These are phyloP conservation scores for Penicillium sclerotiorum DNA, from an alignment of 2,329 filamentous ascomycete species.

Conservation along the genomic window DNA sequence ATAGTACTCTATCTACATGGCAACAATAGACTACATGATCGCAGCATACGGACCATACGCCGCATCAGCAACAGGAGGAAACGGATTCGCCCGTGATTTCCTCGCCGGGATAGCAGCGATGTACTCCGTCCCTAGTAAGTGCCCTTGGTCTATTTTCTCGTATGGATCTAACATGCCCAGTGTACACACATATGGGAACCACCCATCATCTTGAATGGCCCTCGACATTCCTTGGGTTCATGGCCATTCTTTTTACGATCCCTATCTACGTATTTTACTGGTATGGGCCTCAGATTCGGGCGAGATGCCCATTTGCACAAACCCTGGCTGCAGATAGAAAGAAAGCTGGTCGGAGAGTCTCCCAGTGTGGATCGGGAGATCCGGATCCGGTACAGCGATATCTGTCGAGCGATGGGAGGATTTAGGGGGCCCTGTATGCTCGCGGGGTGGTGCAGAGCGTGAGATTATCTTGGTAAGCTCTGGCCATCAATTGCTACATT, in stretches of 20 bases:
- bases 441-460: too few species aligned
- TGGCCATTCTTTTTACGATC: constrained; percentile 62
- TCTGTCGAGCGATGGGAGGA: constrained; percentile 3
- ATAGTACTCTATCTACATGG: constrained; percentile 59
- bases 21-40: constrained; percentile 69
- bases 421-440: too few species aligned
- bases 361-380: constrained; percentile 30
- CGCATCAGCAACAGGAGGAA: constrained; percentile 67
- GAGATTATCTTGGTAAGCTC: too few species aligned
- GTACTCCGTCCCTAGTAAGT: constrained; percentile 56
- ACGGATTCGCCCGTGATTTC: constrained; percentile 66
- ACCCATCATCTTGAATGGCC: constrained; percentile 58
- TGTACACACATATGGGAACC: constrained; percentile 53
- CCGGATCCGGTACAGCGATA: constrained; percentile 28
- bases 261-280: constrained; percentile 69
- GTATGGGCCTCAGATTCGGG: constrained; percentile 61
- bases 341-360: constrained; percentile 28
- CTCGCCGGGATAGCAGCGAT: constrained; percentile 64
- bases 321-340: constrained; percentile 53
- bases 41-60: constrained; percentile 66
- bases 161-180: constrained; percentile 26
- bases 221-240: constrained; percentile 61
- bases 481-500: too few species aligned
- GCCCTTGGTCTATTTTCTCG: neutral
- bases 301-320: constrained; percentile 65